A percentile compares a stretch with the other conserved stretches of the same genome.
phyloP scores from a whole-genome alignment of 768 basidiomycete species.

The Tephrocybe sp. region DNA sequence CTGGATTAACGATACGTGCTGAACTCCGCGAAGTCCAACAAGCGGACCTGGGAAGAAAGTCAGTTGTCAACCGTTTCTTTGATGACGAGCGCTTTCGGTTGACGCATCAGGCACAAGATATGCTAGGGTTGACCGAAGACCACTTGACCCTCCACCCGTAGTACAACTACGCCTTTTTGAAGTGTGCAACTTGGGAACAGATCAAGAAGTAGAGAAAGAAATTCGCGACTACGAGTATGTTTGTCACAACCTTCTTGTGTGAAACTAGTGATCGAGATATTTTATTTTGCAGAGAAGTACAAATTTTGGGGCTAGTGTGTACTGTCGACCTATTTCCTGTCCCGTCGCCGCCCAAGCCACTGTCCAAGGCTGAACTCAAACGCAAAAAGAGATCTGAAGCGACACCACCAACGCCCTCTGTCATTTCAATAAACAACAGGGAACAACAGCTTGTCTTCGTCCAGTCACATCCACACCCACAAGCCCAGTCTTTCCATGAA shows the following conservation, averaged over 20 bases:
- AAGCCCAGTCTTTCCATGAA: conserved; percentile 11
- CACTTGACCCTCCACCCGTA: conserved; percentile 68
- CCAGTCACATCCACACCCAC: too few species aligned
- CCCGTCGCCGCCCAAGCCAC: conserved; percentile 19
- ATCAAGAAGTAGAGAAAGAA: conserved; percentile 41
- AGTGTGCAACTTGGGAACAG: conserved; percentile 41
- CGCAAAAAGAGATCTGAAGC: conserved; percentile 13
- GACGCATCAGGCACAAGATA: conserved; percentile 38
- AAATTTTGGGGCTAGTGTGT: conserved; percentile 69
- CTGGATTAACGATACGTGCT: conserved; percentile 55
- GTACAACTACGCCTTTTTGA: conserved; percentile 52
- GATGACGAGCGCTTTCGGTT: conserved; percentile 7
- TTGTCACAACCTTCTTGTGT: not conserved
- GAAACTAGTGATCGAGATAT: conserved; percentile 1
- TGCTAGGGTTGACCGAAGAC: conserved; percentile 60
- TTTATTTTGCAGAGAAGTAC: conserved; percentile 46
- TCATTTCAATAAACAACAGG: too few species aligned
- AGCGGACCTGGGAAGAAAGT: conserved; percentile 71
- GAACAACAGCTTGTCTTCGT: too few species aligned
- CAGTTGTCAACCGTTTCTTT: conserved; percentile 7
- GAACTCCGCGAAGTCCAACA: conserved; percentile 62
- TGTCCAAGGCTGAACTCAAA: conserved; percentile 4
- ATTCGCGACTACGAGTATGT: conserved; percentile 48
- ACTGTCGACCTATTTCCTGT: conserved; percentile 78
- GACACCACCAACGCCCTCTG: conserved; percentile 15